Conservation (phyloP, 2,329 filamentous ascomycete genomes). For the Fusarium mangiferae region DNA sequence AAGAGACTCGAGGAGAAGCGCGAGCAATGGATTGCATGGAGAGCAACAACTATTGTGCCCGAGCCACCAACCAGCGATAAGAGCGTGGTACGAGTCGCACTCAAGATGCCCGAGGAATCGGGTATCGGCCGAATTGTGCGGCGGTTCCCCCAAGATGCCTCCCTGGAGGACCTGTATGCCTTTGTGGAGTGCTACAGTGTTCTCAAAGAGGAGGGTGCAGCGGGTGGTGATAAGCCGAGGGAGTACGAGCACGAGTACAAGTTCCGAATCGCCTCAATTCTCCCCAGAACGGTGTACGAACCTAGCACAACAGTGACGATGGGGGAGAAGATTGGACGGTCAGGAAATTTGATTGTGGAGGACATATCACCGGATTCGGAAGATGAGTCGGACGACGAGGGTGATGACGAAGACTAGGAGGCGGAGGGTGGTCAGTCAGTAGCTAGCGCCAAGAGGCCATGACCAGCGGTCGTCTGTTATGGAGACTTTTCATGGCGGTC, state of each 20-base stretch:
- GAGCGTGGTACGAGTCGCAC: slow-evolving; percentile 76
- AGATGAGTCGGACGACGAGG: slow-evolving; percentile 47
- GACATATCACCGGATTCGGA: slow-evolving; percentile 53
- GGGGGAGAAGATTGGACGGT: slow-evolving; percentile 78
- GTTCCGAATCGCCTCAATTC: slow-evolving; percentile 86
- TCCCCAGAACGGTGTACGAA: slow-evolving; percentile 85
- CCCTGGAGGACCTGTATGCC: slow-evolving; percentile 90
- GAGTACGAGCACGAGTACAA: slow-evolving; percentile 82
- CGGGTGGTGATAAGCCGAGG: slow-evolving; percentile 60
- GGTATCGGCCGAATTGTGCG: slow-evolving; percentile 81
- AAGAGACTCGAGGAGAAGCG: slow-evolving; percentile 56
- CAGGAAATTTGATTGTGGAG: slow-evolving; percentile 92
- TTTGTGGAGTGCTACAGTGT: slow-evolving; percentile 92
- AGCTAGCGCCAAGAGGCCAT: slow-evolving; percentile 20
- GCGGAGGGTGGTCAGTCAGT: slow-evolving; percentile 36
- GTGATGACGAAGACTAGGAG: slow-evolving; percentile 41
- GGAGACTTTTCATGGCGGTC: slow-evolving; percentile 26
- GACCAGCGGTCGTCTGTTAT: slow-evolving; percentile 8
- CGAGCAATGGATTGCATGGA: slow-evolving; percentile 83
- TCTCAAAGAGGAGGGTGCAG: slow-evolving; percentile 55
- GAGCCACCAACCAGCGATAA: slow-evolving; percentile 74
- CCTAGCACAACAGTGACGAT: slow-evolving; percentile 74
- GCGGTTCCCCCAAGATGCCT: slow-evolving; percentile 74
- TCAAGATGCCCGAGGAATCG: slow-evolving; percentile 68
- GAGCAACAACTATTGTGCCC: slow-evolving; percentile 70